Evolutionary conservation across 1,139 yeast species (phyloP).

Genomic region (Candida sp.): DNA sequence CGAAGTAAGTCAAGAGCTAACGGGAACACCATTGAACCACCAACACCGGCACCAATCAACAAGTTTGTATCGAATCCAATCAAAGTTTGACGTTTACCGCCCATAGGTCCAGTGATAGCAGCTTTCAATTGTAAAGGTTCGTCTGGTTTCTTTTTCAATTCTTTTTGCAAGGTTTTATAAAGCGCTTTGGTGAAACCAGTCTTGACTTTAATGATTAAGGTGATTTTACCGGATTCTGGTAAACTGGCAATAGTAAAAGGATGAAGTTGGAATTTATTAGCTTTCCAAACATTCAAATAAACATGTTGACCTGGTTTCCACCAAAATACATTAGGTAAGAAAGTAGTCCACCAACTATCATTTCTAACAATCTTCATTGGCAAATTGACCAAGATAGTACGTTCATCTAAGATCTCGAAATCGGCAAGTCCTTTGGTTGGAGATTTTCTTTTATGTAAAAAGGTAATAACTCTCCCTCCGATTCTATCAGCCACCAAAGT

Average conservation of each 20-base stretch:
- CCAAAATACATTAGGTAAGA: conserved; percentile 33
- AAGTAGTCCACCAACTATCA: conserved; percentile 23
- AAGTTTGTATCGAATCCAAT: conserved; percentile 36
- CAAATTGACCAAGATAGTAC: conserved; percentile 36
- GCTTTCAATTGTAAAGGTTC: conserved; percentile 20
- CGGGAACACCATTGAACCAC: conserved; percentile 46
- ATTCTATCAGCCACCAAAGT: conserved; percentile 42
- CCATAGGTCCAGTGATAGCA: conserved; percentile 42
- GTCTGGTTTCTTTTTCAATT: conserved; percentile 6
- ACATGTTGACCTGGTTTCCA: conserved; percentile 53
- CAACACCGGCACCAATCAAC: conserved; percentile 46
- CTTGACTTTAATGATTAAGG: conserved; percentile 34
- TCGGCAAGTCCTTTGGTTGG: conserved; percentile 39
- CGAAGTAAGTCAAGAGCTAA: conserved; percentile 39
- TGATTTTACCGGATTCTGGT: conserved; percentile 34
- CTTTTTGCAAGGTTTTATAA: conserved; percentile 18
- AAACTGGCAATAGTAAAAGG: conserved; percentile 47
- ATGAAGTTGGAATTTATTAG: conserved; percentile 37
- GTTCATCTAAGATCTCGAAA: conserved; percentile 38
- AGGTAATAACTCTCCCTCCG: conserved; percentile 22
- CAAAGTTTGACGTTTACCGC: conserved; percentile 40
- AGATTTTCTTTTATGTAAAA: conserved; percentile 28
- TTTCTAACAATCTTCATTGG: conserved; percentile 18
- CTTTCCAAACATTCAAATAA: conserved; percentile 34
- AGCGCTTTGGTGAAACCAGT: conserved; percentile 43